Percentiles rank a stretch among this genome's conserved stretches.
These are phyloP conservation scores for Albifimbria verrucaria DNA, from an alignment of 2,329 filamentous ascomycete species.

Conservation along the genomic window DNA sequence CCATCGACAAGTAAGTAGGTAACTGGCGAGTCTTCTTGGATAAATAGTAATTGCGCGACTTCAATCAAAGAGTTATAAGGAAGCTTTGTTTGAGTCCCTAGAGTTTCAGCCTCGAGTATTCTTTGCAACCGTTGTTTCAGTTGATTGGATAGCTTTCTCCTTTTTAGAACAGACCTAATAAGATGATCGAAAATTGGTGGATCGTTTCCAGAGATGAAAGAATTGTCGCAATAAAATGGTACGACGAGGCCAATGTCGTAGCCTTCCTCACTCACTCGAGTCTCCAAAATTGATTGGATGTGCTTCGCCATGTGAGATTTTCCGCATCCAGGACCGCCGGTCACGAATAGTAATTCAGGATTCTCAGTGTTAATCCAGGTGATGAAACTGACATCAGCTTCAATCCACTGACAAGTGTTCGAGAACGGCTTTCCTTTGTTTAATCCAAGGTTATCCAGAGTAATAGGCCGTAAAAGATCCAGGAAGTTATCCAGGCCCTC, in stretches of 20 bases:
- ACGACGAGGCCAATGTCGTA: slow-evolving; percentile 10
- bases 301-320: slow-evolving; percentile 17
- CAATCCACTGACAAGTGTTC: slow-evolving; percentile 16
- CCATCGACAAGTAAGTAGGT: slow-evolving; percentile 16
- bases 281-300: slow-evolving; percentile 13
- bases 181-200: slow-evolving; percentile 16
- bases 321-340: slow-evolving; percentile 15
- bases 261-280: slow-evolving; percentile 1
- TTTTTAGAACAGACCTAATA: slow-evolving; percentile 11
- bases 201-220: slow-evolving; percentile 14
- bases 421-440: slow-evolving; percentile 14
- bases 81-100: slow-evolving; percentile 5
- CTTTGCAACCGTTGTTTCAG: slow-evolving; percentile 9
- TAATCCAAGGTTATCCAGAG: slow-evolving; percentile 14
- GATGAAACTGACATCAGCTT: slow-evolving; percentile 8
- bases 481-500: slow-evolving; percentile 10
- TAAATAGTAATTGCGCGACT: slow-evolving; percentile 8
- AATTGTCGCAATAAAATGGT: slow-evolving; percentile 16
- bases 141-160: slow-evolving; percentile 8
- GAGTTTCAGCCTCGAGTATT: slow-evolving; percentile 7
- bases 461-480: slow-evolving; percentile 10
- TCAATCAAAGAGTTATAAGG: slow-evolving; percentile 16
- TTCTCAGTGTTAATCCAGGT: slow-evolving; percentile 11
- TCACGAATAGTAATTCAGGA: slow-evolving; percentile 14
- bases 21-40: slow-evolving; percentile 5